A percentile compares a stretch with the other conserved stretches of the same genome.
Evolutionary conservation across 768 basidiomycete species (phyloP).

Genomic region (Trametes sanguinea): DNA sequence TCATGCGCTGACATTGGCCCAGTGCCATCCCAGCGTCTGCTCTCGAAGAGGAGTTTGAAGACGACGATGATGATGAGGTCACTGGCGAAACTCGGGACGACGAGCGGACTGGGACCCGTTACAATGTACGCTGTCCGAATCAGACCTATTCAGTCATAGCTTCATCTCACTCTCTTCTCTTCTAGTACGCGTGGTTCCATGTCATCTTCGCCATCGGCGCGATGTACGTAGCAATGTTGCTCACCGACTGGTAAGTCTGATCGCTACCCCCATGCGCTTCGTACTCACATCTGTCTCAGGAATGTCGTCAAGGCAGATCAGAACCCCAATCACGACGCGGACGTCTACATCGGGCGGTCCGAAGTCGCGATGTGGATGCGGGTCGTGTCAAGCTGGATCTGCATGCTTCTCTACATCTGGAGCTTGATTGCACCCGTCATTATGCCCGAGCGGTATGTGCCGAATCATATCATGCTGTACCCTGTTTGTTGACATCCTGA

Average conservation of each 20-base stretch:
- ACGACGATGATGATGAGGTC: conserved; percentile 73
- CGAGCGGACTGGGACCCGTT: conserved; percentile 90
- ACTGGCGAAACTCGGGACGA: conserved; percentile 83
- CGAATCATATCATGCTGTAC: too few relatives aligned
- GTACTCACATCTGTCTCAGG: conserved; percentile 42
- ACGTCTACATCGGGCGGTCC: conserved; percentile 92
- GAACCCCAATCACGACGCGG: conserved; percentile 54
- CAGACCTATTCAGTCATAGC: background rate
- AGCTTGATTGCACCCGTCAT: conserved; percentile 85
- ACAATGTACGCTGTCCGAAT: conserved; percentile 66
- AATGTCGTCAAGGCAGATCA: conserved; percentile 64
- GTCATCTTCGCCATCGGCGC: conserved; percentile 93
- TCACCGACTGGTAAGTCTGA: conserved; percentile 93
- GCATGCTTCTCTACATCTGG: conserved; percentile 84
- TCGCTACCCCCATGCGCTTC: conserved; percentile 10
- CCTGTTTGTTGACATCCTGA: background rate
- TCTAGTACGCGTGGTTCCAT: conserved; percentile 98
- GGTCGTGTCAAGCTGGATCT: conserved; percentile 94
- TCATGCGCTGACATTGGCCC: background rate
- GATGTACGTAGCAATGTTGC: conserved; percentile 97
- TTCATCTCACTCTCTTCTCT: conserved; percentile 10
- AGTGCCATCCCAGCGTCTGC: conserved; percentile 95
- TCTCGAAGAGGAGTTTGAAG: conserved; percentile 73
- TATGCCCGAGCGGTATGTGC: conserved; percentile 83
- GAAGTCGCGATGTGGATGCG: conserved; percentile 99